Evolutionary conservation across 2,329 filamentous ascomycete species (phyloP).

Genomic region (Pestalotiopsis sp.): DNA sequence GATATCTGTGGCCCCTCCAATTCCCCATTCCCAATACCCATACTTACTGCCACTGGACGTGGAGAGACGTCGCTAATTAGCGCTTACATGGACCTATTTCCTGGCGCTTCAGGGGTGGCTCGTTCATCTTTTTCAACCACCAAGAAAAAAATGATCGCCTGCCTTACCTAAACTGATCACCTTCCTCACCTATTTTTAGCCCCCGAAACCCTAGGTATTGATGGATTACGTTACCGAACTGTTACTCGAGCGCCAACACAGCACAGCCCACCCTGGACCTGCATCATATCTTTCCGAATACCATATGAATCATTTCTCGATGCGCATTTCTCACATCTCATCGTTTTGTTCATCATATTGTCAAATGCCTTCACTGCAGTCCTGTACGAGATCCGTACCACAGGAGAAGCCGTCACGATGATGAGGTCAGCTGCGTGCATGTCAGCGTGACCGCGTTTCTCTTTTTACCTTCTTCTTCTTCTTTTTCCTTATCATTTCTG

Average conservation of each 20-base stretch:
- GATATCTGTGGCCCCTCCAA: background rate
- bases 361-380: background rate
- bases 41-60: background rate
- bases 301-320: background rate
- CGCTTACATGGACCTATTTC: background rate
- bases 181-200: background rate
- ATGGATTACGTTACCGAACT: background rate
- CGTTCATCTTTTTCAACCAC: background rate
- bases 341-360: background rate
- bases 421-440: background rate
- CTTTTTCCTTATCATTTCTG: background rate
- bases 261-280: background rate
- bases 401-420: background rate
- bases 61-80: background rate
- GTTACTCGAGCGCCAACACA: background rate
- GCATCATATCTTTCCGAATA: background rate
- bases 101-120: background rate
- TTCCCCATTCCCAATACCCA: no score
- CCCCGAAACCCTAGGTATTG: background rate
- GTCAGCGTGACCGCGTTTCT: constrained; percentile 1
- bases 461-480: background rate
- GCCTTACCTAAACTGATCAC: background rate
- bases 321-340: background rate
- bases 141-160: background rate
- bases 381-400: background rate